These are phyloP conservation scores for Epicoccum nigrum DNA, from an alignment of 2,329 filamentous ascomycete genomes.

Conservation along the genomic window DNA sequence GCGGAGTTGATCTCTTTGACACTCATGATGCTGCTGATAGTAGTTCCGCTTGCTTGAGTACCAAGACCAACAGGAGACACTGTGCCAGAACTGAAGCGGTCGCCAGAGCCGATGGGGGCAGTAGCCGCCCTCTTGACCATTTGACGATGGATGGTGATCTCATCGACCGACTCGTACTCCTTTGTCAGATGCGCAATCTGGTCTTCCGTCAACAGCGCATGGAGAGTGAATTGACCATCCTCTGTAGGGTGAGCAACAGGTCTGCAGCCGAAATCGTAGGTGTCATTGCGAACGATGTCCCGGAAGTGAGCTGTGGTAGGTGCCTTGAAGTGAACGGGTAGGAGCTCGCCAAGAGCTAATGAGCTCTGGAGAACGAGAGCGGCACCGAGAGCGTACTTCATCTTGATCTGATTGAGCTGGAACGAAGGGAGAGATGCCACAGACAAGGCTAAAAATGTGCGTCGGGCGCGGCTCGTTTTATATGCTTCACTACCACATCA, in stretches of 20 bases:
- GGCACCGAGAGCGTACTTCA: constrained; percentile 42
- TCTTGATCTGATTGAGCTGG: constrained; percentile 8
- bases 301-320: constrained; percentile 37
- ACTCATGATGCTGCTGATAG: constrained; percentile 55
- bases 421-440: background rate
- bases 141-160: constrained; percentile 31
- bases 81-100: constrained; percentile 51
- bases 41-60: constrained; percentile 44
- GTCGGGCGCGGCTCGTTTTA: background rate
- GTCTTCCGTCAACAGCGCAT: constrained; percentile 43
- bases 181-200: constrained; percentile 40
- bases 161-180: constrained; percentile 29
- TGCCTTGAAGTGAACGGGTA: constrained; percentile 42
- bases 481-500: background rate
- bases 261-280: constrained; percentile 44
- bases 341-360: constrained; percentile 35
- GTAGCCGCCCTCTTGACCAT: constrained; percentile 38
- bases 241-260: constrained; percentile 38
- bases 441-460: background rate
- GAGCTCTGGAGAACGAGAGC: constrained; percentile 38
- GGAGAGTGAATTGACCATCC: constrained; percentile 40
- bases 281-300: constrained; percentile 44
- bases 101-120: constrained; percentile 46
- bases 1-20: constrained; percentile 54
- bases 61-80: constrained; percentile 53